Evolutionary conservation across 768 basidiomycete species (phyloP), one percentile per base, ranked within the genome.

Genomic region (Phanerochaete sordida): DNA sequence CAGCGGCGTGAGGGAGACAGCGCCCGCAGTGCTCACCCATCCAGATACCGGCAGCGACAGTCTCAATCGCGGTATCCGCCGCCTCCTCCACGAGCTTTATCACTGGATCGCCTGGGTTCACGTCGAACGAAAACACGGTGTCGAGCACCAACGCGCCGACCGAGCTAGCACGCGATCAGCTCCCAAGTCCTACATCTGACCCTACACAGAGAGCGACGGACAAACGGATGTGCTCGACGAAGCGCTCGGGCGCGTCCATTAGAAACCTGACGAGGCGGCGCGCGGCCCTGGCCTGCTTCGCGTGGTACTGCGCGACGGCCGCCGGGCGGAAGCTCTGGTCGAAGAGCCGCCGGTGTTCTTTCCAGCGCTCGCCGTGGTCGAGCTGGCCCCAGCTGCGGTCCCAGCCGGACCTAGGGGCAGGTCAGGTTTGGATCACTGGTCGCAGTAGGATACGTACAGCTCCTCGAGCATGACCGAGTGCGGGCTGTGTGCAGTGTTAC

Each of bases 121-220:
- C 53, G n/a, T 66, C 58, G 23, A 62, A 56, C 2, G 57, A 62
- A 46, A 62, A 67, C 9, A 56, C 60, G 9, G 62, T 31, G 15
- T 50, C 43, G 37, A 67, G 50, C 23, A 65, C 27, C 48, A 13
- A 27, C 26, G 11, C 26, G 24, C 26, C 28, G 12, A 3, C 26
- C 48, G 27, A 13, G 13, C 48, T 26, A 28, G 24, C 7, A 27
- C 6, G 5, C 15, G 26, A 9, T 49, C 24, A 26, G 13, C n/a
- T n/a, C 24, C 9, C 48, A 21, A 19, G 7, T 26, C 11, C 26
- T 47, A 21, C 28, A 15, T n/a, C n/a, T n/a, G 24, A 27, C 4
- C 2, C 15, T 26, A 47, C 46, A 23, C n/a, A n/a, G n/a, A n/a
- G 28, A 13, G 28, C 3, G 2, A 11, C 48, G 26, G 24, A 49